A percentile compares a stretch with the other conserved stretches of the same genome.
These are phyloP conservation scores for Trichomonascaceae sp. DNA, from an alignment of 1,139 yeast genomes.

Conservation along the genomic window DNA sequence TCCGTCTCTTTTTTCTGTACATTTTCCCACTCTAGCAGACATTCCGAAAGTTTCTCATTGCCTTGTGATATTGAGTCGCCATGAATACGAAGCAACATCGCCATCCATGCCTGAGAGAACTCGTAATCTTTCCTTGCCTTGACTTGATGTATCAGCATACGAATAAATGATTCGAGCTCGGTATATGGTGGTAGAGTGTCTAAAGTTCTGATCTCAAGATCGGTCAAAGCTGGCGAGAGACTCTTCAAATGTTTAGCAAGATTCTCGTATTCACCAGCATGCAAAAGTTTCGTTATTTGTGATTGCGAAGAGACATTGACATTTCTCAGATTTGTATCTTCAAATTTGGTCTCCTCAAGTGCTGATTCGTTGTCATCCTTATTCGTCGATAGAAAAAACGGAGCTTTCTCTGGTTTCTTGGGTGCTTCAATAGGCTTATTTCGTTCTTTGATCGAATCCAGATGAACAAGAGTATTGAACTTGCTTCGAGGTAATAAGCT, in stretches of 20 bases:
- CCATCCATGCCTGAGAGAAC: conserved; percentile 68
- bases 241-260: conserved; percentile 53
- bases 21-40: conserved; percentile 47
- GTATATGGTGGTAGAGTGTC: conserved; percentile 53
- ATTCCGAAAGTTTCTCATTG: conserved; percentile 19
- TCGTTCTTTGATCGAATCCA: conserved; percentile 78
- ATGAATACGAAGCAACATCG: conserved; percentile 67
- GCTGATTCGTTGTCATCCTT: conserved; percentile 42
- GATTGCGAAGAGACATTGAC: conserved; percentile 51
- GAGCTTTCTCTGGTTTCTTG: conserved; percentile 77
- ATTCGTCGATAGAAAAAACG: conserved; percentile 65
- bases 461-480: conserved; percentile 68
- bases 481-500: conserved; percentile 73
- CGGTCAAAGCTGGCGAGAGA: conserved; percentile 74
- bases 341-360: conserved; percentile 4
- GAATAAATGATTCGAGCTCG: conserved; percentile 61
- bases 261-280: conserved; percentile 43
- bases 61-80: conserved; percentile 57
- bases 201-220: conserved; percentile 79
- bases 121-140: conserved; percentile 58
- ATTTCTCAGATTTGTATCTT: conserved; percentile 23
- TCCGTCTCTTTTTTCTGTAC: conserved; percentile 41
- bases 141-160: conserved; percentile 59
- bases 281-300: conserved; percentile 60
- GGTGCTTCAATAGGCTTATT: conserved; percentile 89